Evolutionary conservation across 1,284 basidiomycete species (phyloP).

Genomic region (Apiotrichum siamense): DNA sequence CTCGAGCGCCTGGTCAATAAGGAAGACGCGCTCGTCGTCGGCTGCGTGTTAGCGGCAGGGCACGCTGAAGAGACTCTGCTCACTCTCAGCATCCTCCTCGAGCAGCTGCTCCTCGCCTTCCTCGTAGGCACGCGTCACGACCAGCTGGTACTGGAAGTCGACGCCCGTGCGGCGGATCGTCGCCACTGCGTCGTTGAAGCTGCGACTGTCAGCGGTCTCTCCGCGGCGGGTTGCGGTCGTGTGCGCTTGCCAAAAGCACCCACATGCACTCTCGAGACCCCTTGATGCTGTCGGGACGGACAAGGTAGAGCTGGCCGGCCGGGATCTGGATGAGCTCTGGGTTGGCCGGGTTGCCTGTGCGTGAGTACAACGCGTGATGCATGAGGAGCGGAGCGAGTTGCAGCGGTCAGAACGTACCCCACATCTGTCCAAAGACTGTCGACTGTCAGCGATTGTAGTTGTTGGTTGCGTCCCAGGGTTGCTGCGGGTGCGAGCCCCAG

Average conservation of each 20-base stretch:
- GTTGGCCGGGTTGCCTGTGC: conserved; percentile 57
- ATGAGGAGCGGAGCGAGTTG: neutral
- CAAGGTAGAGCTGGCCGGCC: conserved; percentile 83
- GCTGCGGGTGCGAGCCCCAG: conserved; percentile 3
- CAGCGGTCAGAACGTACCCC: conserved; percentile 62
- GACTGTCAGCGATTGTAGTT: conserved; percentile 5
- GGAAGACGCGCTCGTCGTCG: conserved; percentile 84
- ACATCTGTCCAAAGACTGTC: conserved; percentile 84
- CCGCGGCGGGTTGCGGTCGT: too few relatives aligned
- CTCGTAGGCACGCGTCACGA: conserved; percentile 88
- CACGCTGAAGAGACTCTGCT: conserved; percentile 36
- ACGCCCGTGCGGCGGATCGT: conserved; percentile 77
- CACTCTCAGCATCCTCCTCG: conserved; percentile 93
- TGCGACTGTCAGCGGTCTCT: conserved; percentile 38
- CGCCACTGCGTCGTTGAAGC: conserved; percentile 91
- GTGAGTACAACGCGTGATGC: neutral
- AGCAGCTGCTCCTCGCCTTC: conserved; percentile 90
- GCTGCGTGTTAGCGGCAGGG: conserved; percentile 49
- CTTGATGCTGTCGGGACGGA: conserved; percentile 82
- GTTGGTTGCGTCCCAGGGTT: too few relatives aligned
- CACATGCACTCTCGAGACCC: conserved; percentile 96
- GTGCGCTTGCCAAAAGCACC: too few relatives aligned
- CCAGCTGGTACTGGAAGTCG: conserved; percentile 91
- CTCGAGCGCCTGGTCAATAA: conserved; percentile 80
- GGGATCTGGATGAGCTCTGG: conserved; percentile 92